Evolutionary conservation across 106 monocot genomes (phyloP).

Genomic region (Dendrobium officinale): DNA sequence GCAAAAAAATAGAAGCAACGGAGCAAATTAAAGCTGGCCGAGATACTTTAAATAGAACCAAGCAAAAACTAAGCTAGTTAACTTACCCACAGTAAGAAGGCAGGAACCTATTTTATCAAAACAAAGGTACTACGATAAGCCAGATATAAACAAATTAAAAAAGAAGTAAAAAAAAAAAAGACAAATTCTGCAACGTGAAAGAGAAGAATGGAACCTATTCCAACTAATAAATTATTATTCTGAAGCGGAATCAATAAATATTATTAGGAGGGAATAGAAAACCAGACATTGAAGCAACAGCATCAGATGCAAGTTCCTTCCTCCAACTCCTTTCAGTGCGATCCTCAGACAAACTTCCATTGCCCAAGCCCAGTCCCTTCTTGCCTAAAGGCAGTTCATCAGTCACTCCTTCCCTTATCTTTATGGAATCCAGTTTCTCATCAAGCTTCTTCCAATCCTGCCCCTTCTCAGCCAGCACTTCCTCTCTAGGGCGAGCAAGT

Average conservation of each 20-base stretch:
- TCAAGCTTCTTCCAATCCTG: constrained; percentile 90
- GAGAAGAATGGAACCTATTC: background rate
- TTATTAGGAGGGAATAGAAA: constrained; percentile 4
- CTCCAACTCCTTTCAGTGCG: constrained; percentile 62
- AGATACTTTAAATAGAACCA: background rate
- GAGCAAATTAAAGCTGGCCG: too few relatives aligned
- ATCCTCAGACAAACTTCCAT: constrained; percentile 23
- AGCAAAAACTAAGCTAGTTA: background rate
- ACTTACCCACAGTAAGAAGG: background rate
- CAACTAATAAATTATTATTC: background rate
- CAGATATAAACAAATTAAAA: background rate
- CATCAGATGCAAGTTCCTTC: constrained; percentile 38
- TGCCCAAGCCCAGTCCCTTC: constrained; percentile 29
- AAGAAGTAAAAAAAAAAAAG: background rate
- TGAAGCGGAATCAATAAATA: background rate
- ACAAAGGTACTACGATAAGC: background rate
- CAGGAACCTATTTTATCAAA: background rate
- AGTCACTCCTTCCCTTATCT: constrained; percentile 26
- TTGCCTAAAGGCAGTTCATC: constrained; percentile 23
- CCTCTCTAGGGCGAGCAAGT: constrained; percentile 72
- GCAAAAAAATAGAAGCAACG: too few relatives aligned
- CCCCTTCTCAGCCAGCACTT: constrained; percentile 81
- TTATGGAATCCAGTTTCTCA: constrained; percentile 55
- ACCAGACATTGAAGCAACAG: constrained; percentile 27
- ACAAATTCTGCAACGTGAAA: background rate